phyloP scores from a whole-genome alignment of 1,284 basidiomycete genomes.

The Thecaphora thlaspeos region DNA sequence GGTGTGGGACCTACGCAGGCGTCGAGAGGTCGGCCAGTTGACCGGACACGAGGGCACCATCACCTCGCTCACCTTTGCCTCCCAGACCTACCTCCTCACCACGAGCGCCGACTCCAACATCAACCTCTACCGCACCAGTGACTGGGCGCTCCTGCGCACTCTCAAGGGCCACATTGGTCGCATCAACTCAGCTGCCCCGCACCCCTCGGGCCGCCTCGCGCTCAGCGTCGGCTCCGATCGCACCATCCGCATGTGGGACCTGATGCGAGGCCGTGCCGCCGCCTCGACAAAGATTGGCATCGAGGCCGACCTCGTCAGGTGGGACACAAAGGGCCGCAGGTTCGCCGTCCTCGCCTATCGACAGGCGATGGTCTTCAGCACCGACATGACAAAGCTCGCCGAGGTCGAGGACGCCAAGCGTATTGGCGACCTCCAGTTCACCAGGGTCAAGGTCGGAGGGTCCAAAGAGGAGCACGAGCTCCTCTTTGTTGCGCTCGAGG shows the following conservation, averaged over 20 bases:
- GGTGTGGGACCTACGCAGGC: constrained; percentile 88
- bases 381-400: constrained; percentile 48
- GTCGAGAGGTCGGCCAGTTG: constrained; percentile 87
- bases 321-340: constrained; percentile 41
- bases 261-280: constrained; percentile 87
- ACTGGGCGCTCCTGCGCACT: constrained; percentile 84
- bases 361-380: constrained; percentile 43
- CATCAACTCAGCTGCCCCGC: constrained; percentile 84
- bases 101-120: constrained; percentile 77
- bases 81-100: constrained; percentile 81
- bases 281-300: constrained; percentile 71
- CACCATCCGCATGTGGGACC: constrained; percentile 94
- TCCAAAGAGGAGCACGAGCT: constrained; percentile 32
- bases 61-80: constrained; percentile 82
- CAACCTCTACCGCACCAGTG: constrained; percentile 83
- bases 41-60: constrained; percentile 93
- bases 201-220: constrained; percentile 87
- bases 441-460: constrained; percentile 14
- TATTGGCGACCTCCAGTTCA: constrained; percentile 44
- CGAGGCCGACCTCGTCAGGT: constrained; percentile 43
- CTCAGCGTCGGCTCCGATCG: constrained; percentile 86
- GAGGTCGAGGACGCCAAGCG: constrained; percentile 39
- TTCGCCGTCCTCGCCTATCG: constrained; percentile 45
- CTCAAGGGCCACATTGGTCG: constrained; percentile 90
- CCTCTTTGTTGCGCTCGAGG: constrained; percentile 40